Evolutionary conservation across 139 green algal species (phyloP), one percentile per base, ranked within the genome.

Genomic region (Chlorella sp.): DNA sequence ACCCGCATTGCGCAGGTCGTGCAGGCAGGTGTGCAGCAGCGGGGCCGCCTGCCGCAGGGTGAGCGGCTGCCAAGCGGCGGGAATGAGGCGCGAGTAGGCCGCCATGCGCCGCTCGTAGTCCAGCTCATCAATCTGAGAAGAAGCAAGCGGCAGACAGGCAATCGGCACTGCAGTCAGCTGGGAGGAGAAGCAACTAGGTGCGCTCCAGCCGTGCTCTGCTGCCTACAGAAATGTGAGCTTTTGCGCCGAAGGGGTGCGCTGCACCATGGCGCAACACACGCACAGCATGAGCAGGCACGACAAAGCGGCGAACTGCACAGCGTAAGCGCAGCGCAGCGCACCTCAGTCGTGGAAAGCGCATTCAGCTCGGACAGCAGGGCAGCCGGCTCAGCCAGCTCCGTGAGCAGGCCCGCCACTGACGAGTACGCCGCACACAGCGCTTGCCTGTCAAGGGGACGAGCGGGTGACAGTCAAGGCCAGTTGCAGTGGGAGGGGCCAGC

Each of bases 101-200:
- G 34, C 83, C 81, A 98, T 78, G 36, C 94, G 90, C 5, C 72
- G 60, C 41, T 95, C 93, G 68, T 95, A 96, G 82, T 96, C 93
- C 26, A 84, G 28, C 34, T 93, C 90, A 28, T 92, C 92, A 32
- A 95, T 43, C 75, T 82, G 62, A 26, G 46, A 20, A 60, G 51
- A 60, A 60, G 24, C 9, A 24, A 5, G 28, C 16, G 73, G 46
- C 30, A 26, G 9, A 24, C 1, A 9, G n/a, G 28, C 4, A 36
- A 46, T 22, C 5, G 38, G 40, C 19, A 16, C 8, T 16, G n/a
- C n/a, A n/a, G n/a, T n/a, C n/a, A n/a, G n/a, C n/a, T n/a, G n/a
- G n/a, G n/a, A n/a, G n/a, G n/a, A n/a, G n/a, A n/a, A n/a, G n/a
- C n/a, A n/a, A n/a, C n/a, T n/a, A n/a, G n/a, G n/a, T n/a, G n/a